Percentiles rank a stretch among this genome's conserved stretches.
Evolutionary conservation across 495 filamentous ascomycete genomes (phyloP).

Genomic region (Cercophora sp.): DNA sequence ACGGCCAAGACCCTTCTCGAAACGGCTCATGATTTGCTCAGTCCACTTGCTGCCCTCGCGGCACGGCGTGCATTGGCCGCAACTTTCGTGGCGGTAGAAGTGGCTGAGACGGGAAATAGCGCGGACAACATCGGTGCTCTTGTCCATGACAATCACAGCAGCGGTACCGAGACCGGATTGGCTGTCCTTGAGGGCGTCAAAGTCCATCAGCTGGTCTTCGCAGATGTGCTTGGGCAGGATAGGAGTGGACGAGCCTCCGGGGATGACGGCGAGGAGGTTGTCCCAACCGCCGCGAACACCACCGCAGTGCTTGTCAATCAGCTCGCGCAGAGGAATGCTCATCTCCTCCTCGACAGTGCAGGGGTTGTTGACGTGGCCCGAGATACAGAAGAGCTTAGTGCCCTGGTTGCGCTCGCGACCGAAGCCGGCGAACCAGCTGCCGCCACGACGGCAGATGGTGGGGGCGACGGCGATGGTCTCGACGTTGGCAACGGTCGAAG

Average conservation of each 20-base stretch:
- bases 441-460: conserved; percentile 90
- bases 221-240: conserved; percentile 84
- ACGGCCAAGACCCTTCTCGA: conserved; percentile 83
- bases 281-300: conserved; percentile 97
- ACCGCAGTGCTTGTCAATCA: conserved; percentile 97
- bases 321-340: conserved; percentile 88
- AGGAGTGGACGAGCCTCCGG: conserved; percentile 93
- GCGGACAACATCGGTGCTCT: conserved; percentile 91
- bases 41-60: conserved; percentile 97
- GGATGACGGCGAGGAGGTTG: conserved; percentile 91
- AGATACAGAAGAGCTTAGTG: conserved; percentile 98
- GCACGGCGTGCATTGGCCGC: conserved; percentile 97
- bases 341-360: conserved; percentile 98
- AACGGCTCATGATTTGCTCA: conserved; percentile 94
- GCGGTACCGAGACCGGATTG: conserved; percentile 97
- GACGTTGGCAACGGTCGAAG: conserved; percentile 95
- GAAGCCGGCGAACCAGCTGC: conserved; percentile 86
- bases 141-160: conserved; percentile 98
- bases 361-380: conserved; percentile 97
- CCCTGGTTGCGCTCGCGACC: conserved; percentile 93
- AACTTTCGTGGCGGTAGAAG: conserved; percentile 98
- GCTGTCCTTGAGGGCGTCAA: conserved; percentile 95
- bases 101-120: conserved; percentile 86
- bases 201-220: conserved; percentile 97
- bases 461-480: conserved; percentile 94